A percentile compares a stretch with the other conserved stretches of the same genome.
Evolutionary conservation across 495 filamentous ascomycete genomes (phyloP).

Genomic region (Aspergillus asperescens): DNA sequence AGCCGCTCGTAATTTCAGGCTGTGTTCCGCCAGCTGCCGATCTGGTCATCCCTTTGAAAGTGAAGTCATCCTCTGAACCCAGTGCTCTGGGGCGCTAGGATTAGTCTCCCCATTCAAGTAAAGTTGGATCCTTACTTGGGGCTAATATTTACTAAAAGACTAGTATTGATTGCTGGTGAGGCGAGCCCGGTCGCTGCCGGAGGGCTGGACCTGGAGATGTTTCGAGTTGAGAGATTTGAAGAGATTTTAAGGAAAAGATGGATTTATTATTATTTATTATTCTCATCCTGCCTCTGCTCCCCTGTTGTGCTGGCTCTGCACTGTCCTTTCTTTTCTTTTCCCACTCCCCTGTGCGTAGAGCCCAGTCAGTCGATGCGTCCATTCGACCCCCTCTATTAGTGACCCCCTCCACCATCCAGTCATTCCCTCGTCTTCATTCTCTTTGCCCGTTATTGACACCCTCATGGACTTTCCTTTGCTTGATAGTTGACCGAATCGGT

Average conservation of each 20-base stretch:
- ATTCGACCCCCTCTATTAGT: neutral
- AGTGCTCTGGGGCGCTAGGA: neutral
- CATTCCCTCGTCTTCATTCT: neutral
- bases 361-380: slow-evolving; percentile 3
- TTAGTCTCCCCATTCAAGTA: neutral
- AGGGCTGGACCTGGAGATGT: slow-evolving; percentile 2
- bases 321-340: neutral
- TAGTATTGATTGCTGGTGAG: slow-evolving; percentile 8
- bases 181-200: slow-evolving; percentile 5
- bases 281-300: neutral
- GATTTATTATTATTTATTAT: too few relatives aligned
- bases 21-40: neutral
- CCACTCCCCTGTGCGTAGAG: too few relatives aligned
- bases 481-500: neutral
- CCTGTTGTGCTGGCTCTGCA: too few relatives aligned
- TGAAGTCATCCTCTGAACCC: slow-evolving; percentile 1
- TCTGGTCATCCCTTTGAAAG: slow-evolving; percentile 2
- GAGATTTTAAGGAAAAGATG: neutral
- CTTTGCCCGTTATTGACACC: neutral
- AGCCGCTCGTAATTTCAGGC: neutral
- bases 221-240: slow-evolving; percentile 4
- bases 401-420: neutral
- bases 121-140: slow-evolving; percentile 8
- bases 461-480: neutral
- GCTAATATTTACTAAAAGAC: neutral